Evolutionary conservation across 176 grass and related monocot genomes (phyloP), one percentile per base, ranked within the genome.

Genomic region (Musa itinerans): DNA sequence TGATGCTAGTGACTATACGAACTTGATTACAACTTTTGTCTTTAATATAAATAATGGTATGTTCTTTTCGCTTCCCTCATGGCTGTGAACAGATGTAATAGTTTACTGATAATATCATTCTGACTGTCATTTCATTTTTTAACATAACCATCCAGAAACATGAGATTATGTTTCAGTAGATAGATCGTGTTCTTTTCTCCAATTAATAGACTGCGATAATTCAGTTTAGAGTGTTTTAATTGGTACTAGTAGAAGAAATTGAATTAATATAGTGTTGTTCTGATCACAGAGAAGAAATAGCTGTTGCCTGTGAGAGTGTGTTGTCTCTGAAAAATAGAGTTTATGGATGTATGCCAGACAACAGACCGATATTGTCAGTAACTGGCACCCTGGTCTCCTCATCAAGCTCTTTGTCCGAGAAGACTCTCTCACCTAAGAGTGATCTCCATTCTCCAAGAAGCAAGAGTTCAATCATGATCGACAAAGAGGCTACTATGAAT

Each of bases 281-380:
- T 66, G 2, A 24, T 65, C 48, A 51, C 73, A 96, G 93, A 74
- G 85, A 79, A 49, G 89, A 90, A 80, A 88, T 96, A 77, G 69
- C 83, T 71, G 83, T 78, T 43, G 84, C 88, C 64, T 92, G 81
- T 15, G 76, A 83, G 19, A 71, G 71, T 52, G 83, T 88, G 77
- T 15, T 54, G 19, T 55, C 52, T 9, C 85, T 96, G 9, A 82
- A 85, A 78, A 52, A 54, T 54, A 83, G 68, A 84, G 81, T 90
- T 78, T 34, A 88, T 29, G 86, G 21, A 20, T 20, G 57, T 17
- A 8, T 73, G 19, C 84, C 82, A 17, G 52, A 81, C 23, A 82
- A 79, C 71, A 92, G 83, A 69, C 23, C 85, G 62, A 83, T 85
- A 62, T 74, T 65, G 63, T 83, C 84, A 50, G 48, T 52, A 77